Base-by-base conservation (phyloP, 345 rosid genomes). In the Hibiscus syriacus region DNA sequence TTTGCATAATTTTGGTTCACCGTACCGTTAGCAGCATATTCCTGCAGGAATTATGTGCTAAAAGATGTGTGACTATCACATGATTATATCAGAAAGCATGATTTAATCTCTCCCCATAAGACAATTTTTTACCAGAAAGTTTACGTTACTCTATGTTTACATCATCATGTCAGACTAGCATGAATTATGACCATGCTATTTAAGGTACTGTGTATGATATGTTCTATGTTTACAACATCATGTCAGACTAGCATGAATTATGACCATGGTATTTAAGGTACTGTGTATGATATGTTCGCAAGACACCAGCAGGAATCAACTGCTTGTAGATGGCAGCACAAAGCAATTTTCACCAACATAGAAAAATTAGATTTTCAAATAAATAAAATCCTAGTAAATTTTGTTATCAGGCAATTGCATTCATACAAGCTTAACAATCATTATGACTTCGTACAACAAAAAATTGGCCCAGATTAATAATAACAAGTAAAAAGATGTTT, bases 1-100 rank as follows among this genome's bases (percentile, higher is more conserved):
- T 85, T 93, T 65, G 97, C 98, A 82, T 90, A 90, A 82, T 93
- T 90, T 76, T 89, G 97, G 30, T 74, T 90, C 78, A 93, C 82
- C 0, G 97, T 93, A 65, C 96, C 97, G 38, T 97, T 97, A 74
- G 87, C 96, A 61, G 90, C 94, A 87, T 82, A 93, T 17, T 89
- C 97, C 98, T 90, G 82, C 61, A 78, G 46, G 48, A 72, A 57
- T 67, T 29, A 29, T 12, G 56, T 45, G 50, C n/a, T 68, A 36
- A 68, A 58, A 23, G n/a, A 67, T 46, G 16, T 43, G 66, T 61
- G 26, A 50, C 52, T 55, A 43, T 69, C 25, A 64, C 13, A 63
- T 14, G 53, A 63, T 43, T 41, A 43, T 14, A 63, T 43, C 4
- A 0, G 4, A 63, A 63, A 25, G 13, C 46, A 68, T 53, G 23